Conservation (phyloP, 306 rosid genomes). For the Begonia peltatifolia region DNA sequence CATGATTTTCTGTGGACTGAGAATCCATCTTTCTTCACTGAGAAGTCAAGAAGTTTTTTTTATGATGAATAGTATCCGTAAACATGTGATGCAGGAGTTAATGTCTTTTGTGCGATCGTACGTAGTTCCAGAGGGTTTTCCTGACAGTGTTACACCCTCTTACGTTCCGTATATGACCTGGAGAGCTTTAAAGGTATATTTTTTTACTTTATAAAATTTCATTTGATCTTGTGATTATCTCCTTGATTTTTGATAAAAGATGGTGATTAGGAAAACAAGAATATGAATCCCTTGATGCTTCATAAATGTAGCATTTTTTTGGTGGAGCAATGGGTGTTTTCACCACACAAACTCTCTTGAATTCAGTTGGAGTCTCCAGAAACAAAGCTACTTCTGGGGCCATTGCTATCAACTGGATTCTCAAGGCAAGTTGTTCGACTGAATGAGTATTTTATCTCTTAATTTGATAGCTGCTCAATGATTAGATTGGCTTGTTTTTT, state of each 20-base stretch:
- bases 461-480: too few relatives aligned
- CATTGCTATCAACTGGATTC: conserved; percentile 95
- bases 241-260: not conserved
- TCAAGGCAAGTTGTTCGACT: conserved; percentile 36
- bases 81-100: conserved; percentile 42
- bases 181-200: conserved; percentile 84
- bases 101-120: conserved; percentile 67
- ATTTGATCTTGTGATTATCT: not conserved
- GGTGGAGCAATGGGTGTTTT: conserved; percentile 99
- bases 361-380: conserved; percentile 78
- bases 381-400: conserved; percentile 65
- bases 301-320: conserved; percentile 55
- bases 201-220: too few relatives aligned
- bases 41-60: too few relatives aligned
- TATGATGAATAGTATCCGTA: not conserved
- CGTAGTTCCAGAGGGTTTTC: conserved; percentile 97
- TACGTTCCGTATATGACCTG: conserved; percentile 95
- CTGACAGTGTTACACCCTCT: conserved; percentile 72
- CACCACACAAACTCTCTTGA: conserved; percentile 83
- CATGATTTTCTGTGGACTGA: not conserved
- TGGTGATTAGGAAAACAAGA: too few relatives aligned
- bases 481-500: too few relatives aligned
- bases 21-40: not conserved
- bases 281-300: not conserved
- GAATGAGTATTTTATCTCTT: not conserved